Evolutionary conservation across 176 grass and related monocot species (phyloP), one percentile per base, ranked within the genome.

Genomic region (Aegilops sharonensis): DNA sequence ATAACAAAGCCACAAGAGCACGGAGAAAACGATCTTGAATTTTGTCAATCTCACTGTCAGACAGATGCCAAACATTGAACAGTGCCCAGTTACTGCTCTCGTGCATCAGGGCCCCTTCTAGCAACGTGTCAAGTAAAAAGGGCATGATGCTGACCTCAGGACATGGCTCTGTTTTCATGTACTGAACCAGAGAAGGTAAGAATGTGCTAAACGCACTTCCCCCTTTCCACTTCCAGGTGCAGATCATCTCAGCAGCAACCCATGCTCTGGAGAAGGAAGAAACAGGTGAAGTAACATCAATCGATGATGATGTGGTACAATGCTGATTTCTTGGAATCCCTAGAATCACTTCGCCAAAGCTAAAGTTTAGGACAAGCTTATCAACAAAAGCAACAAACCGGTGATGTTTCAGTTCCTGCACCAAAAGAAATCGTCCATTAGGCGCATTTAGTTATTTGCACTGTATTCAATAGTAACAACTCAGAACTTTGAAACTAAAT

Each of bases 211-310:
- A 64, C 40, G 75, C 91, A 88, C 77, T 79, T 35, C 91, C 78
- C 4, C 69, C 91, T 85, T 84, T 79, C 96, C 93, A 98, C 45
- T 89, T 89, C 96, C 93, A 95, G 76, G 91, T 88, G 84, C 89
- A 98, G 83, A 98, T 82, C 63, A 98, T 87, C 78, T 95, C 93
- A 89, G 86, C 87, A 37, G 96, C 96, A 85, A 98, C 86, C 96
- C 96, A 98, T 74, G 83, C 88, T 81, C 92, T 93, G 30, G 88
- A 88, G 56, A 75, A 73, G 40, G 89, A 81, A 61, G 83, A 77
- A 84, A 76, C 60, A 10, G 78, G 47, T 64, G 83, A 54, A 18
- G 50, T 54, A 54, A 54, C 50, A 54, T 18, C 50, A 54, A 54
- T 54, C 50, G 50, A 54, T 54, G 81, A 50, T 81, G 83, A 88